Conservation (phyloP, 176 grass and related monocot genomes). For the Aegilops tauschii region DNA sequence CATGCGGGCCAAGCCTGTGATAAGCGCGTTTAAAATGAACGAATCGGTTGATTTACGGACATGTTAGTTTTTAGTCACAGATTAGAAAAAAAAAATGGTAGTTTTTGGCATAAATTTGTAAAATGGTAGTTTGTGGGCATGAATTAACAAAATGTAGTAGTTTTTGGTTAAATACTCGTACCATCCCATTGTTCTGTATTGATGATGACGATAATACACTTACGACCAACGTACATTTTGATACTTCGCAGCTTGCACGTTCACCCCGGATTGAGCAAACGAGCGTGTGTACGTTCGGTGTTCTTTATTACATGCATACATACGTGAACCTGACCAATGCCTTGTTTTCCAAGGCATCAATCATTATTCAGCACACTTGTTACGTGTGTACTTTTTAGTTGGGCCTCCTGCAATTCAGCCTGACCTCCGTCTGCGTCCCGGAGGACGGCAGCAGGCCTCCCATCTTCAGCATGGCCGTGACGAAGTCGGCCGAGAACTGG, state of each 20-base stretch:
- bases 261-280: too few relatives aligned
- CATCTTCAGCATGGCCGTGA: slow-evolving; percentile 72
- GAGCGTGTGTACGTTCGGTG: neutral
- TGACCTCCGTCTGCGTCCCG: slow-evolving; percentile 54
- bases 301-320: neutral
- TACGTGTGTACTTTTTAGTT: slow-evolving; percentile 16
- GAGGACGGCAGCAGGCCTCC: slow-evolving; percentile 53
- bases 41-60: too few relatives aligned
- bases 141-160: too few relatives aligned
- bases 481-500: slow-evolving; percentile 45
- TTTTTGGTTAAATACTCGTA: too few relatives aligned
- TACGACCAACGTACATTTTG: neutral
- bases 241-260: neutral
- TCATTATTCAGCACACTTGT: neutral
- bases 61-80: too few relatives aligned
- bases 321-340: neutral
- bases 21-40: too few relatives aligned
- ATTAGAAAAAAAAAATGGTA: too few relatives aligned
- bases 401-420: slow-evolving; percentile 61
- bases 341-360: slow-evolving; percentile 35
- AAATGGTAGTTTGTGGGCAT: too few relatives aligned
- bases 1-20: too few relatives aligned
- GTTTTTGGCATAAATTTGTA: too few relatives aligned
- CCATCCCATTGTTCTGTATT: too few relatives aligned
- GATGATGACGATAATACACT: too few relatives aligned